Base-by-base conservation (phyloP, 139 green algal genomes). In the Picochlorum sp. region DNA sequence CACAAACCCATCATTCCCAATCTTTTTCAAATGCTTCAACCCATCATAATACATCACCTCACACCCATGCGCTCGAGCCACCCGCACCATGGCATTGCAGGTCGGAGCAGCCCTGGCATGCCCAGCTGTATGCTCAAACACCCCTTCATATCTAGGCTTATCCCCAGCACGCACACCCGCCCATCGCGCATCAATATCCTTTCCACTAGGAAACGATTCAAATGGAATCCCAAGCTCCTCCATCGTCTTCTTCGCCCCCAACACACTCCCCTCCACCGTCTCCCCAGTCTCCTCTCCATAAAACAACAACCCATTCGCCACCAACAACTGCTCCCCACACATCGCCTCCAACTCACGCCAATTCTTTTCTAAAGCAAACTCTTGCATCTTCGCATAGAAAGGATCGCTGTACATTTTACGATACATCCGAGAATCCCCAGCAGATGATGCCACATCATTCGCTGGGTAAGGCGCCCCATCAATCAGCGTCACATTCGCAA, bases 41-140 rank as follows among this genome's bases (percentile, higher is more conserved):
- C 47, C 47, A 54, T 54, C 47, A 18, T 20, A 1, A 20, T 26
- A 21, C 18, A 9, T 54, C 18, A 54, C 47, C 47, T 54, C 18
- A 21, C 47, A 54, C 47, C 47, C 47, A 54, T 54, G 47, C 47
- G 47, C 47, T 6, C n/a, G 18, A 21, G 47, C 47, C 47, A 54
- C 47, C 18, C 47, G 47, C 16, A 54, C 47, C 47, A 54, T 54
- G 2, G 47, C 47, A 54, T 54, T 54, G 1, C 47, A 54, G 10
- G 47, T 54, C 47, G 47, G 18, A 54, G 47, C 16, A 26, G 47
- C 47, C 16, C 47, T 20, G 18, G 47, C 47, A 54, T 54, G 47
- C 47, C 47, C 47, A 54, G 47, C 47, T 9, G 47, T 54, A 54
- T 54, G 47, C n/a, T 54, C 47, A 54, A 54, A 54, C 47, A 54